Base-by-base conservation (phyloP, 1,139 yeast species). In the Waltiozyma sp. region DNA sequence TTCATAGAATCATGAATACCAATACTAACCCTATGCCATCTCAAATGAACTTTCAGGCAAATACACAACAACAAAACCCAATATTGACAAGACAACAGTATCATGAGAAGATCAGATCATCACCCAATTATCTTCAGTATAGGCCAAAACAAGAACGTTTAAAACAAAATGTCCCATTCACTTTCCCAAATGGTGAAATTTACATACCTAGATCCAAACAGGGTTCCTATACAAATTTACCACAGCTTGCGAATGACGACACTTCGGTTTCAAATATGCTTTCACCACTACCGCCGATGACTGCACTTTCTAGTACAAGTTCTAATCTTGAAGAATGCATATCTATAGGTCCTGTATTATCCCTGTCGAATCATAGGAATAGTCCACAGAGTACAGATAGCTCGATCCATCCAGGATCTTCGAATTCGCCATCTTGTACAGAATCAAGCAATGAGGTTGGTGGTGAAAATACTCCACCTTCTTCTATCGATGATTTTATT, bases 161-260 rank as follows among this genome's bases (percentile, higher is more conserved):
- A 14, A 46, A 45, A 41, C 48, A 45, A 4, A 38, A 48, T 36
- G 49, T 49, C 2, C 51, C 55, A 5, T 55, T 53, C 45, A 53
- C 55, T 1, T 56, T 56, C 43, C 59, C 59, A n/a, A 56, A 56
- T 36, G 59, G 59, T 37, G 59, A 56, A 31, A 50, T 54, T 4
- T 56, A 56, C 41, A 54, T 50, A 10, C 59, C 59, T 23, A 44
- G 59, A 39, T 46, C 48, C 39, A 54, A 50, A 41, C 57, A 56
- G 28, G 43, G 41, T 26, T 50, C 57, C 2, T 40, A 38, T 33
- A 43, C 48, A 1, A 47, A 45, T 14, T 23, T 46, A n/a, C 38
- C 19, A 3, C 43, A 41, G 8, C 33, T 45, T 11, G 38, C 16
- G 3, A 13, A 33, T 18, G 4, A 16, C 7, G 11, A 38, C 8